phyloP scores from a whole-genome alignment of 1,284 basidiomycete genomes.

The Apiotrichum laibachii region DNA sequence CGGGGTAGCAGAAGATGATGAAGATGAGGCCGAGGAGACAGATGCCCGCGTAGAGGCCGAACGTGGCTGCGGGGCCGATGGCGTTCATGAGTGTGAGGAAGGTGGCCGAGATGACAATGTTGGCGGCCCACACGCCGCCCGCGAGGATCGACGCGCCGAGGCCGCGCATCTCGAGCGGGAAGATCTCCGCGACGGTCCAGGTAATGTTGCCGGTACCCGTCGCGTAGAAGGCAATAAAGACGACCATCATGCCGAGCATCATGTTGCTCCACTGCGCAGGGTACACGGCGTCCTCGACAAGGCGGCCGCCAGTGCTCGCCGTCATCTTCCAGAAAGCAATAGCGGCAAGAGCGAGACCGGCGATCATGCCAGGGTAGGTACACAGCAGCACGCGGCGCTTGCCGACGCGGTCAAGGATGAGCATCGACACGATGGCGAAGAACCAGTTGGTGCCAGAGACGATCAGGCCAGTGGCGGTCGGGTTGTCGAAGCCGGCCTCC shows the following conservation, averaged over 20 bases:
- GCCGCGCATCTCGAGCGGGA: conserved; percentile 46
- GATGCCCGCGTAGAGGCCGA: conserved; percentile 49
- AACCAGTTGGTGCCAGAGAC: conserved; percentile 30
- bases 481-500: conserved; percentile 39
- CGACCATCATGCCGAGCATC: conserved; percentile 45
- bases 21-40: conserved; percentile 42
- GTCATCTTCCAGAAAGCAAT: conserved; percentile 55
- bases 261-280: conserved; percentile 66
- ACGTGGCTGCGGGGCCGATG: conserved; percentile 54
- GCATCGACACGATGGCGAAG: conserved; percentile 44
- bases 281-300: conserved; percentile 65
- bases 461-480: conserved; percentile 41
- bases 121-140: conserved; percentile 53
- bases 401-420: conserved; percentile 46
- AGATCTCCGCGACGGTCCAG: conserved; percentile 43
- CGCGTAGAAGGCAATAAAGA: conserved; percentile 58
- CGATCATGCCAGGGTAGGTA: conserved; percentile 42
- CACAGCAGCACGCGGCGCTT: conserved; percentile 39
- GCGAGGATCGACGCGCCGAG: conserved; percentile 41
- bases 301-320: conserved; percentile 60
- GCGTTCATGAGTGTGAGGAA: conserved; percentile 72
- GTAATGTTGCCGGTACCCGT: conserved; percentile 73
- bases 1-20: conserved; percentile 51
- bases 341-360: conserved; percentile 43
- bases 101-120: conserved; percentile 74